Evolutionary conservation across 1,284 basidiomycete genomes (phyloP), one percentile per base, ranked within the genome.

Genomic region (Ustilago sp.): DNA sequence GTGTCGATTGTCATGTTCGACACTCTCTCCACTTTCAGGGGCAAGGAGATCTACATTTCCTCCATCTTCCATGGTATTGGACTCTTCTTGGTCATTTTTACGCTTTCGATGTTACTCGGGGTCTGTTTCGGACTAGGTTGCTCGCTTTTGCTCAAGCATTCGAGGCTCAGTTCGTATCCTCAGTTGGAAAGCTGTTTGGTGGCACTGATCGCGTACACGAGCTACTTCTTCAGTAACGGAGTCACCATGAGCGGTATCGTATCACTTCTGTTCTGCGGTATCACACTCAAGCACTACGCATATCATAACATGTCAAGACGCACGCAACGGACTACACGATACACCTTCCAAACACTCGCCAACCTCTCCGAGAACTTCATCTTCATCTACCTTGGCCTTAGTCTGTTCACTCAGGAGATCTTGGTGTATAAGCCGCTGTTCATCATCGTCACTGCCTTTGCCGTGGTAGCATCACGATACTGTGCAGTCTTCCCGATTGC

Each of bases 1-100:
- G 96, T 99, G 81, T 95, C 94, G 89, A 99, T 99, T 88, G 96
- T 99, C 87, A 97, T 99, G 94, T 99, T 98, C 87, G 96, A 99
- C 87, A 98, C 95, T 0, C 88, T 98, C 55, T 92, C 93, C 4
- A 93, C 92, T 80, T 98, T 99, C 87, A 93, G 96, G 78, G 94
- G 93, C 31, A 91, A 92, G 63, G 93, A 96, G 81, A 92, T 99
- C 66, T 93, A 92, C 86, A 83, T 98, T 32, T 90, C 91, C 8
- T 96, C 94, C 3, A 89, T 99, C 77, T 96, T 99, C 88, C 93
- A 95, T 84, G 96, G 95, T 41, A 91, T 93, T 38, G 95, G 95
- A 32, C 94, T 99, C 78, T 99, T 99, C 90, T 88, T 98, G 81
- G 90, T 98, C 79, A 94, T 94, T 0, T 99, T 99, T 88, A 92